These are phyloP conservation scores for Venturia nashicola DNA, from an alignment of 2,329 filamentous ascomycete genomes.

Conservation along the genomic window DNA sequence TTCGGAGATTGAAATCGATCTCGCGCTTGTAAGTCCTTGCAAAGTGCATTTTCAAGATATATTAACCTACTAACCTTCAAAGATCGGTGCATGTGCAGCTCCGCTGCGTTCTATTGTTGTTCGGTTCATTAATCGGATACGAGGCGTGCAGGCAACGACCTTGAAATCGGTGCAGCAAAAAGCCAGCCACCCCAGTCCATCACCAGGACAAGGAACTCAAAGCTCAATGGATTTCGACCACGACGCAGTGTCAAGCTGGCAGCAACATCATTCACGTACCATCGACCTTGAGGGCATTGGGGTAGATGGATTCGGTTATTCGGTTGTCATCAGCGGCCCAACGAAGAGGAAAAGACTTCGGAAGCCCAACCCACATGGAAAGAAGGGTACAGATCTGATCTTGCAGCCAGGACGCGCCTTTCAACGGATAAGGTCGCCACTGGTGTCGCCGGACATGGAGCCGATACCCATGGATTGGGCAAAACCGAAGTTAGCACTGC, in stretches of 20 bases:
- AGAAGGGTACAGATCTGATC: background rate
- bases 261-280: background rate
- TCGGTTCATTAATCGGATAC: background rate
- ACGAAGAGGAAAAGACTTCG: background rate
- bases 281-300: slow-evolving; percentile 10
- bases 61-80: background rate
- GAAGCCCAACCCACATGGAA: background rate
- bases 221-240: background rate
- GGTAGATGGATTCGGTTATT: slow-evolving; percentile 7
- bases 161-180: background rate
- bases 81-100: slow-evolving; percentile 10
- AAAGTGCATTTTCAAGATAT: background rate
- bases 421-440: background rate
- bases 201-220: background rate
- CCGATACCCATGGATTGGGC: background rate
- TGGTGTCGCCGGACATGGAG: background rate
- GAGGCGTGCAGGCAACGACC: background rate
- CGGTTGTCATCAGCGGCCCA: slow-evolving; percentile 8
- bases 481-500: background rate
- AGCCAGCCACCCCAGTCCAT: background rate
- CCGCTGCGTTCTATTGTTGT: slow-evolving; percentile 5
- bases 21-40: slow-evolving; percentile 27
- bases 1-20: slow-evolving; percentile 32
- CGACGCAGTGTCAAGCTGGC: background rate
- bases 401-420: background rate